Evolutionary conservation across 2,329 filamentous ascomycete species (phyloP), one percentile per base, ranked within the genome.

Genomic region (Claviceps pusilla): DNA sequence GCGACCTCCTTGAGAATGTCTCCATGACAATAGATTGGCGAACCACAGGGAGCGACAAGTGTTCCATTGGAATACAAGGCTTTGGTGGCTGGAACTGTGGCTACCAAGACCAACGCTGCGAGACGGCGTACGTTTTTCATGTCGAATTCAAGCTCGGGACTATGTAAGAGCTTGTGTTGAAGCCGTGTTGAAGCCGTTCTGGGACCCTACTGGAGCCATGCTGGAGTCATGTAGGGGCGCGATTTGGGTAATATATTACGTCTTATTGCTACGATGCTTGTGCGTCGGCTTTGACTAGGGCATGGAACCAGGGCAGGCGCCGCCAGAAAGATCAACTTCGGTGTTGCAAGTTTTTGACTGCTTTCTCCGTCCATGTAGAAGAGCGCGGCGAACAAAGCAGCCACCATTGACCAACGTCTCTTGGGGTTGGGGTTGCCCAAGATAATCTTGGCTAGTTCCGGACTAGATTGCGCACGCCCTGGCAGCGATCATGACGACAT

Each of bases 11-110:
- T 72, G 3, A 86, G 72, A 12, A 86, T 73, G 0, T 83, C 78
- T 50, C 83, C 83, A 58, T 81, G 74, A 63, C 83, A 86, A 67
- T 86, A 86, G 24, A 86, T 71, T 16, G 79, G 76, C 9, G 82
- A 85, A 63, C 84, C 79, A 67, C 83, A 86, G 1, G 83, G 82
- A 3, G 82, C 78, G 56, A 77, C 73, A 45, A 80, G 70, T 3
- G 75, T 76, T 59, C 80, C 82, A 65, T 84, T 80, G 59, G 71
- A 69, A 65, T 79, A 84, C 24, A 85, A 65, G 12, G 75, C 77
- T 31, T 68, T 68, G 10, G 28, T 65, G 49, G 56, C 59, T 45
- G 59, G 62, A 41, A 57, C 63, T 57, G 59, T 60, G 19, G 64
- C 60, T 48, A 61, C 64, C 31, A 68, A 41, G 11, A 42, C 45